Percentiles rank a stretch among this genome's conserved stretches.
Evolutionary conservation across 148 eudicot genomes (phyloP).

Genomic region (Suaeda aralocaspica): DNA sequence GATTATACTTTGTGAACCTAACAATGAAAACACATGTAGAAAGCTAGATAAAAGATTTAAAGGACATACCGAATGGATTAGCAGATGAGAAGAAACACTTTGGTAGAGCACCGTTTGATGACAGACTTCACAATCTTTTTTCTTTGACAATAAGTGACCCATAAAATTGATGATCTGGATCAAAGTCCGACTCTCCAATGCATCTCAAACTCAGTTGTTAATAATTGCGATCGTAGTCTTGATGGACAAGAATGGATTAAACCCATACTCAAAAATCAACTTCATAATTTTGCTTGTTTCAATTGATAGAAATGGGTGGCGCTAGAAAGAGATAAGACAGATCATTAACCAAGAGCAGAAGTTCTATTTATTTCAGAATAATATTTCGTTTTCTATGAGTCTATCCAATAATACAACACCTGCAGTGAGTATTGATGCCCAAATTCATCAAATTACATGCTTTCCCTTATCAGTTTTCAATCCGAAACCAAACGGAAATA

Average conservation of each 20-base stretch:
- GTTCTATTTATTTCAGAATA: constrained; percentile 8
- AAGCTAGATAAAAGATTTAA: constrained; percentile 1
- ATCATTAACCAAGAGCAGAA: constrained; percentile 1
- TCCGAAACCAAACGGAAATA: constrained; percentile 85
- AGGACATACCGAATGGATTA: constrained; percentile 15
- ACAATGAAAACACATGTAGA: background rate
- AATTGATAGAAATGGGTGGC: background rate
- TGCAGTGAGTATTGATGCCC: background rate
- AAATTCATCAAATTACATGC: constrained; percentile 19
- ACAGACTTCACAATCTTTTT: background rate
- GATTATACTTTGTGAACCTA: background rate
- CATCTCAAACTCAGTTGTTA: background rate
- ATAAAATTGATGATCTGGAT: background rate
- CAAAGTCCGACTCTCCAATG: background rate
- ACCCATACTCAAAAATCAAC: background rate
- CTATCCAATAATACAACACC: constrained; percentile 9
- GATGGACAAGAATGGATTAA: background rate
- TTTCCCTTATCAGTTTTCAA: constrained; percentile 39
- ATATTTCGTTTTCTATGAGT: background rate
- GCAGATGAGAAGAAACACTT: constrained; percentile 6
- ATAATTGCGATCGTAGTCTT: background rate
- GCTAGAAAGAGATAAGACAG: constrained; percentile 7
- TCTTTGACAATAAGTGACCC: background rate
- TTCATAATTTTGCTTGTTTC: background rate
- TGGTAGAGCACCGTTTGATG: background rate